Conservation (phyloP, 1,284 basidiomycete genomes). For the Thelephora terrestris region DNA sequence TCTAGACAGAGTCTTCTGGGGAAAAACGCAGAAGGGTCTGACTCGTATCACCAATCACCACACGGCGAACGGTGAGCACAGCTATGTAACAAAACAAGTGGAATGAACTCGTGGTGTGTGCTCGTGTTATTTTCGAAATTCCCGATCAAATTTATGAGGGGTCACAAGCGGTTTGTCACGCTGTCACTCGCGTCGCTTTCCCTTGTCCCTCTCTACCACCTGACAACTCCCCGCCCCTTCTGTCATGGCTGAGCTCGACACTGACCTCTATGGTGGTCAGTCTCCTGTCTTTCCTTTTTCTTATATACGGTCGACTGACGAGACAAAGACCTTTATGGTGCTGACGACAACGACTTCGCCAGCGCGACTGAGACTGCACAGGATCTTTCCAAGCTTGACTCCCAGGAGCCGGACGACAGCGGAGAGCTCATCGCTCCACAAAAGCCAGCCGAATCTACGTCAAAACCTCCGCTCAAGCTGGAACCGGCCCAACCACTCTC, state of each 20-base stretch:
- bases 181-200: neutral
- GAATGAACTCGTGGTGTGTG: no score
- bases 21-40: no score
- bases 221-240: slow-evolving; percentile 12
- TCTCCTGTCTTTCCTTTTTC: neutral
- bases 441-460: slow-evolving; percentile 13
- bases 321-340: slow-evolving; percentile 65
- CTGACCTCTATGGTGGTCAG: slow-evolving; percentile 74
- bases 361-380: slow-evolving; percentile 29
- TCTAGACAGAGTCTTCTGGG: no score
- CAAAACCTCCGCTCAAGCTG: slow-evolving; percentile 12
- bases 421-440: slow-evolving; percentile 11
- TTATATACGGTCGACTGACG: slow-evolving; percentile 4
- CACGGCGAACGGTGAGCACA: no score
- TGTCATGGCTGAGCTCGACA: slow-evolving; percentile 68
- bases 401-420: slow-evolving; percentile 19
- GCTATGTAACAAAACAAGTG: no score
- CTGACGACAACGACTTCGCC: slow-evolving; percentile 55
- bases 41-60: no score
- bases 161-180: no score
- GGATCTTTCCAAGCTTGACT: slow-evolving; percentile 20
- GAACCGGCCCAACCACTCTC: slow-evolving; percentile 3
- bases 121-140: no score
- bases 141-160: no score
- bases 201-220: neutral